phyloP scores from a whole-genome alignment of 192 early-diverging fungal genomes.

The Jimgerdemannia flammicorona region DNA sequence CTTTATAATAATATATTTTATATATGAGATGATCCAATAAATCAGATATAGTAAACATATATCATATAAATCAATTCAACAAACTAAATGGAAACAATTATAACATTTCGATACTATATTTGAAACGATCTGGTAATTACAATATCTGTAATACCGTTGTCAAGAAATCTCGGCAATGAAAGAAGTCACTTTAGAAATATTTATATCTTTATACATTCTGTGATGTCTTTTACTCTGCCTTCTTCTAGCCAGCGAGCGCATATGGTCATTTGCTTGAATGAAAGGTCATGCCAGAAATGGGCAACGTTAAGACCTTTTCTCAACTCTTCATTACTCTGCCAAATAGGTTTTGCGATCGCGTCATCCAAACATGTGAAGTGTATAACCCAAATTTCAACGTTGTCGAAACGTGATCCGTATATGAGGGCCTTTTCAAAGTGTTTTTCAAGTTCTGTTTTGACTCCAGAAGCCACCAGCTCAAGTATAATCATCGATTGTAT shows the following conservation, averaged over 20 bases:
- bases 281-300: not conserved
- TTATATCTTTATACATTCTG: not conserved
- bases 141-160: no score
- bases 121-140: no score
- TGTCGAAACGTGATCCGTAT: not conserved
- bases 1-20: no score
- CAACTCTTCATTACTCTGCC: constrained; percentile 9
- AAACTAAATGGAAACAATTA: no score
- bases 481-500: constrained; percentile 7
- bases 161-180: no score
- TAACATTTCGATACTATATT: no score
- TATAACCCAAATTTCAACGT: constrained; percentile 7
- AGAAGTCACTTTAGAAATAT: no score
- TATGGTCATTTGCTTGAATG: not conserved
- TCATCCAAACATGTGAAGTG: constrained; percentile 10
- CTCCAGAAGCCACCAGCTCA: constrained; percentile 6
- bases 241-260: not conserved
- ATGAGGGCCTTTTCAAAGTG: not conserved
- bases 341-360: not conserved
- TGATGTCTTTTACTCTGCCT: not conserved
- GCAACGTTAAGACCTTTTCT: not conserved
- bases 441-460: not conserved
- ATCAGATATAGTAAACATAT: no score
- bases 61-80: no score
- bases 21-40: no score